Evolutionary conservation across 345 rosid genomes (phyloP), one percentile per base, ranked within the genome.

Genomic region (Firmiana major): DNA sequence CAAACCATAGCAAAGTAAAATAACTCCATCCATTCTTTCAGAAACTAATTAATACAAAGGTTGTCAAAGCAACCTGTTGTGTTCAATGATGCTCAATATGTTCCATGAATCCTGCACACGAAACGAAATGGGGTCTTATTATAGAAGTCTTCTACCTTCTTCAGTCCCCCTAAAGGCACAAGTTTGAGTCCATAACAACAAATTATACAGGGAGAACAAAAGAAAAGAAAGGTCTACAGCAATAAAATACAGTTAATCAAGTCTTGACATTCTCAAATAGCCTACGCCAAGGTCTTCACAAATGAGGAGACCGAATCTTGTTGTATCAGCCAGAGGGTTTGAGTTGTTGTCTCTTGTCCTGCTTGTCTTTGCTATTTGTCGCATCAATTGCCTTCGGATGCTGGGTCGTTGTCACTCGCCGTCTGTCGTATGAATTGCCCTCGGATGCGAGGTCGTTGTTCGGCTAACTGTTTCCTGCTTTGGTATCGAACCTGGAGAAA

Each of bases 341-440:
- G 9, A 57, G 71, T 55, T 71, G 48, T 63, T 54, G 65, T 78
- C 85, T 28, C 78, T 26, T 26, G 73, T 67, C 64, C 75, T 74
- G 83, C 78, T 74, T 62, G 80, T 74, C 13, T 75, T 82, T 6
- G 49, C 75, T 70, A 72, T 68, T 12, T 74, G 82, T 38, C 82
- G 53, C 53, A 76, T 74, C 46, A 81, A 81, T 70, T 84, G 84
- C 67, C 82, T 78, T 7, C 82, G 54, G n/a, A 81, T 36, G 24
- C 81, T 75, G 6, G 79, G 74, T 49, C 81, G 48, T 55, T 76
- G 78, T 77, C 75, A 12, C 67, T 84, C 24, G 58, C 73, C 53
- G 79, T 68, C 17, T 77, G 84, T 22, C 82, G 77, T 51, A 79
- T 78, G 13, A 84, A 84, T 74, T 81, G 86, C 55, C 84, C 84